These are phyloP conservation scores for Neurospora tetraspora DNA, from an alignment of 495 filamentous ascomycete species.

Conservation along the genomic window DNA sequence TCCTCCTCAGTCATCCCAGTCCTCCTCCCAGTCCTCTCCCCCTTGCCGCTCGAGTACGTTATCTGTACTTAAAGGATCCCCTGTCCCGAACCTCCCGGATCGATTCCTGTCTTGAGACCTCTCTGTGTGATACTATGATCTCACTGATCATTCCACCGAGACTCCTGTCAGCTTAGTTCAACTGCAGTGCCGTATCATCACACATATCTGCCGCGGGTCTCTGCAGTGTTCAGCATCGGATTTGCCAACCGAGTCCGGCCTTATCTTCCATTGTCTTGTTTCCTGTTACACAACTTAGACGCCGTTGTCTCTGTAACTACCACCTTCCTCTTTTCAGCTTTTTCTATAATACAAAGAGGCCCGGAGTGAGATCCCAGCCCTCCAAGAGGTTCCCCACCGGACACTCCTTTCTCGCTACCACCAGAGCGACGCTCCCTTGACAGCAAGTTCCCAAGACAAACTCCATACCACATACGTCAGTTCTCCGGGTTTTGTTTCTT, in stretches of 20 bases:
- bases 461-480: neutral
- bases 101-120: neutral
- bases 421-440: neutral
- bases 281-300: neutral
- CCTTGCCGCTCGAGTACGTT: neutral
- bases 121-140: neutral
- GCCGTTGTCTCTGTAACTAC: neutral
- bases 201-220: neutral
- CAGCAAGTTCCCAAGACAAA: neutral
- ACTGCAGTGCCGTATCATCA: neutral
- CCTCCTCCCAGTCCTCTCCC: neutral
- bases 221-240: neutral
- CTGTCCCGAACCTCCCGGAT: neutral
- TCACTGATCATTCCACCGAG: neutral
- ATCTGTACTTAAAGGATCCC: neutral
- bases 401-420: neutral
- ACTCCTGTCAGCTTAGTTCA: neutral
- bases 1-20: neutral
- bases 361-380: too few species aligned
- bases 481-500: neutral
- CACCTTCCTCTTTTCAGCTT: neutral
- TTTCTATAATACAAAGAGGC: neutral
- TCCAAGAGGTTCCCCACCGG: neutral
- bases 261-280: neutral
- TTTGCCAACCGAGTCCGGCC: neutral